Evolutionary conservation across 2,329 filamentous ascomycete genomes (phyloP), one percentile per base, ranked within the genome.

Genomic region (Fusarium scirpi): DNA sequence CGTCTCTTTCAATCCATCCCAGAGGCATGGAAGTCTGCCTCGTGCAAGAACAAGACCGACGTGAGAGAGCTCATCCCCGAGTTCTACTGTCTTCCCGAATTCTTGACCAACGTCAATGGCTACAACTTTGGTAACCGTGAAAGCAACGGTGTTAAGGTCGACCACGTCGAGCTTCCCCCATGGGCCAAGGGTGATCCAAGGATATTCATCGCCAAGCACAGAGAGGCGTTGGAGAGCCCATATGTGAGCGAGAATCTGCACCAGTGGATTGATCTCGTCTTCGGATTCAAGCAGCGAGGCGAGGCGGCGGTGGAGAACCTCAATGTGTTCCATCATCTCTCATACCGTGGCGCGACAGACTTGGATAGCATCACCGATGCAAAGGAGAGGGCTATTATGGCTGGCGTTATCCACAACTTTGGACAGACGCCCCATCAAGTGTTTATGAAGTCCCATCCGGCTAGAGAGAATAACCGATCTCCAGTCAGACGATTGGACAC

Each of bases 331-430:
- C 95, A 98, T 71, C 93, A 97, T 78, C 86, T 98, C 22, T 98
- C 95, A 0, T 99, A 99, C 77, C 92, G 94, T 66, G 97, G 96
- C 9, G 94, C 95, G 5, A 97, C 93, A 70, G 93, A 99, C 78
- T 84, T 99, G 7, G 96, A 99, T 78, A 91, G 90, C 55, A 98
- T 99, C 65, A 89, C 91, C 10, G 95, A 98, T 77, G 92, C 93
- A 1, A 89, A 95, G 59, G 94, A 98, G 79, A 88, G 94, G 45
- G 85, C 94, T 9, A 93, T 95, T 8, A 95, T 94, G 1, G 98
- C 97, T 57, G 94, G 94, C 34, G 97, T 98, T 72, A 98, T 99
- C 74, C 95, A 99, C 80, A 98, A 98, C 74, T 99, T 99, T 79
- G 96, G 96, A 1, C 96, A 99, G 79, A 99, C 97, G 3, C 96